Conservation (phyloP, 345 rosid genomes). For the Lepidium aucheri region DNA sequence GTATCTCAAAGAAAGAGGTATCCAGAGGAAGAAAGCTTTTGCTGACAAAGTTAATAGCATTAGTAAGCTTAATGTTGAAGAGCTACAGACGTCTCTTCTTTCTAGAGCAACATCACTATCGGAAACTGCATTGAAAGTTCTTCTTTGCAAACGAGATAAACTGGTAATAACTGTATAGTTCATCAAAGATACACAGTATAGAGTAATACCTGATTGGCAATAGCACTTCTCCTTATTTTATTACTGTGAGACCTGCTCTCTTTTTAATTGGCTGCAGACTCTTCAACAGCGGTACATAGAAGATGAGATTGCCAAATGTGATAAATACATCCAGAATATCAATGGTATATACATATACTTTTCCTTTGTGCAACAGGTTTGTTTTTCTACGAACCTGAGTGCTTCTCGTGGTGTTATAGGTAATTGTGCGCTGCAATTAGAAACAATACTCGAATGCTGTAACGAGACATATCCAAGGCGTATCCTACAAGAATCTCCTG, state of each 20-base stretch:
- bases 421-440: constrained; percentile 39
- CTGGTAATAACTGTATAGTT: constrained; percentile 37
- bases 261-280: constrained; percentile 36
- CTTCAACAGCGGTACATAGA: constrained; percentile 51
- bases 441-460: constrained; percentile 41
- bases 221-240: not conserved
- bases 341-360: constrained; percentile 24
- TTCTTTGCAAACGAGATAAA: constrained; percentile 49
- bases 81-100: constrained; percentile 26
- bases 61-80: constrained; percentile 11
- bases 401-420: constrained; percentile 31
- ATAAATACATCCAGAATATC: constrained; percentile 40
- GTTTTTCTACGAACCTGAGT: not conserved
- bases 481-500: constrained; percentile 16
- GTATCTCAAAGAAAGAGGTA: constrained; percentile 28
- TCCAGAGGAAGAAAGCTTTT: constrained; percentile 13
- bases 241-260: not conserved
- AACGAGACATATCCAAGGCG: constrained; percentile 25
- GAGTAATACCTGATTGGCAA: not conserved
- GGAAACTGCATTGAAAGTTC: constrained; percentile 42
- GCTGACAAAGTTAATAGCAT: constrained; percentile 2
- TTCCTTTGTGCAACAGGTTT: not conserved
- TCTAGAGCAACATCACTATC: constrained; percentile 38
- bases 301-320: constrained; percentile 63
- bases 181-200: not conserved